Conservation (phyloP, 345 rosid species). For the Salix brachista region DNA sequence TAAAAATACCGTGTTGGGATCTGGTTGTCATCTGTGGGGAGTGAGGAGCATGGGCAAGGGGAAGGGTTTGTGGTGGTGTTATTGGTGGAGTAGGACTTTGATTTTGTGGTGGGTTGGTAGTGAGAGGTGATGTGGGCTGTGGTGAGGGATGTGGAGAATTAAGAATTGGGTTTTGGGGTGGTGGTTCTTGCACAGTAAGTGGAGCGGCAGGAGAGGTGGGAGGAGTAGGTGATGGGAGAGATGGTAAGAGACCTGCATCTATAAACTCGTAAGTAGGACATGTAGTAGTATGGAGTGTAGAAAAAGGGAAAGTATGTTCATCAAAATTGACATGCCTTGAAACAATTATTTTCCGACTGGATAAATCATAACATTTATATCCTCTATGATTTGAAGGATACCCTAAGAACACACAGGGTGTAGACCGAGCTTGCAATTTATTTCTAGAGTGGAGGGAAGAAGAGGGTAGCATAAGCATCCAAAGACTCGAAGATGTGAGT, state of each 20-base stretch:
- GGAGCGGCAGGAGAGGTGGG: not conserved
- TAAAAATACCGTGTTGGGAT: too few species aligned
- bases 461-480: not conserved
- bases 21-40: too few species aligned
- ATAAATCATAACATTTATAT: constrained; percentile 6
- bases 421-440: not conserved
- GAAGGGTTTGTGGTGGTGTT: too few species aligned
- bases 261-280: not conserved
- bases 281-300: not conserved
- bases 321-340: not conserved
- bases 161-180: too few species aligned
- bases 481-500: not conserved
- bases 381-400: not conserved
- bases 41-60: too few species aligned
- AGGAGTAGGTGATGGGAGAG: not conserved
- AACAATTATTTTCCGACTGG: not conserved
- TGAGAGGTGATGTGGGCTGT: too few species aligned
- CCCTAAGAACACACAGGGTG: constrained; percentile 1
- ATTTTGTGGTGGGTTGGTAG: too few species aligned
- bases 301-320: not conserved
- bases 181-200: not conserved
- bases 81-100: too few species aligned
- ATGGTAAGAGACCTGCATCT: not conserved
- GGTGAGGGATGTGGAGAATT: not conserved
- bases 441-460: not conserved